Evolutionary conservation across 1,284 basidiomycete species (phyloP).

Genomic region (Naganishia albida): DNA sequence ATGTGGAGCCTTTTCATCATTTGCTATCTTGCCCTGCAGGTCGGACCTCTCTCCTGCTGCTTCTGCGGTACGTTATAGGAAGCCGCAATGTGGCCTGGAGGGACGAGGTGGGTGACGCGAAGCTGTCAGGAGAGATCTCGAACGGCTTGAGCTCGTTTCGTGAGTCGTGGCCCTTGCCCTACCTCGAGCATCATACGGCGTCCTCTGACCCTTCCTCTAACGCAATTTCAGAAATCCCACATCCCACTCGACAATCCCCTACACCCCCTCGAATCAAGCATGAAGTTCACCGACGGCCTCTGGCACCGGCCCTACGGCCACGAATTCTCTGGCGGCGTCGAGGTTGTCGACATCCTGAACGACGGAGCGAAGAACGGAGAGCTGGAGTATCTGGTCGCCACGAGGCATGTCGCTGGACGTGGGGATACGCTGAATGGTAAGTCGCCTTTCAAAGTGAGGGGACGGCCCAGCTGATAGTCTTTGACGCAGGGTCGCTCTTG

Average conservation of each 20-base stretch:
- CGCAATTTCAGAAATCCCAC: not conserved
- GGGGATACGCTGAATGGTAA: conserved; percentile 68
- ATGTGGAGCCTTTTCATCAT: no score
- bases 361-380: conserved; percentile 56
- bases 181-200: no score
- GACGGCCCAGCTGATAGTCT: not conserved
- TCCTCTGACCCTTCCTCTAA: no score
- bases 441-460: conserved; percentile 38
- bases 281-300: conserved; percentile 62
- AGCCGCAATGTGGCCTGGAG: no score
- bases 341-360: conserved; percentile 50
- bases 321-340: conserved; percentile 63
- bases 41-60: no score
- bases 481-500: conserved; percentile 58
- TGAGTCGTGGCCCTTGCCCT: no score
- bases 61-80: no score
- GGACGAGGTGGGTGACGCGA: no score
- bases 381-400: conserved; percentile 65
- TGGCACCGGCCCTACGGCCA: conserved; percentile 43
- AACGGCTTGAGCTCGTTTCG: no score
- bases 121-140: no score
- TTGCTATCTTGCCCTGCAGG: no score
- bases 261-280: conserved; percentile 18
- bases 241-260: not conserved
- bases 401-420: conserved; percentile 65